Percentiles rank a stretch among this genome's conserved stretches.
phyloP scores from a whole-genome alignment of 1,284 basidiomycete species.

The Ganoderma boninense region DNA sequence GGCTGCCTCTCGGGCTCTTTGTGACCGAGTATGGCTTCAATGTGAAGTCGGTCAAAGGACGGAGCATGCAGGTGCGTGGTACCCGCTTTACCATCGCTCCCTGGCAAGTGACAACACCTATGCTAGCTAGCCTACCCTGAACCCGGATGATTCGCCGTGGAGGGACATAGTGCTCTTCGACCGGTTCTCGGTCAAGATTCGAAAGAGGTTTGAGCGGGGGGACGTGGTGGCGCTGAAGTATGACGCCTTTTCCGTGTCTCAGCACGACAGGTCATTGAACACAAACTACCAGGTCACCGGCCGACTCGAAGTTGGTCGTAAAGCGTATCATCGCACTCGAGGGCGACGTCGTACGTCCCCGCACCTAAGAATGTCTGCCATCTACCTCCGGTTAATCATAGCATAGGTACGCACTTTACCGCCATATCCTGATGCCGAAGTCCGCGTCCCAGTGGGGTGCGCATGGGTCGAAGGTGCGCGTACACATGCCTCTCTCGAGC shows the following conservation, averaged over 20 bases:
- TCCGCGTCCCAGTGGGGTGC: constrained; percentile 66
- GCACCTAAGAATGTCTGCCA: neutral
- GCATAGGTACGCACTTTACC: constrained; percentile 66
- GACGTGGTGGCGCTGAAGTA: constrained; percentile 74
- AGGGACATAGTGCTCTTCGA: constrained; percentile 74
- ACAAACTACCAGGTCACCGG: constrained; percentile 60
- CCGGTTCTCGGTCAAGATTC: constrained; percentile 52
- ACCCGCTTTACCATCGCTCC: neutral
- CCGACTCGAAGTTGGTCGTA: constrained; percentile 60
- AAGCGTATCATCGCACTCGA: constrained; percentile 75
- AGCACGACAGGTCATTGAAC: neutral
- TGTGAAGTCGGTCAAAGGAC: constrained; percentile 63
- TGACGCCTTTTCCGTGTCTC: constrained; percentile 12
- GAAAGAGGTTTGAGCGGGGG: constrained; percentile 54
- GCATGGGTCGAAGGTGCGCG: constrained; percentile 77
- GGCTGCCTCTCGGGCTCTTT: constrained; percentile 63
- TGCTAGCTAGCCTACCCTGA: constrained; percentile 74
- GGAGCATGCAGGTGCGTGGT: constrained; percentile 77
- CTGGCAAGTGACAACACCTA: constrained; percentile 3
- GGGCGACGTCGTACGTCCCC: constrained; percentile 57
- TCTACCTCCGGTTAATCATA: neutral
- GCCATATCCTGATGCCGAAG: constrained; percentile 69
- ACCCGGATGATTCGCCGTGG: constrained; percentile 70
- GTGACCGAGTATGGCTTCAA: constrained; percentile 61
- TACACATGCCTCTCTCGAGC: neutral